Base-by-base conservation (phyloP, 345 rosid genomes). In the Sapria himalayana region DNA sequence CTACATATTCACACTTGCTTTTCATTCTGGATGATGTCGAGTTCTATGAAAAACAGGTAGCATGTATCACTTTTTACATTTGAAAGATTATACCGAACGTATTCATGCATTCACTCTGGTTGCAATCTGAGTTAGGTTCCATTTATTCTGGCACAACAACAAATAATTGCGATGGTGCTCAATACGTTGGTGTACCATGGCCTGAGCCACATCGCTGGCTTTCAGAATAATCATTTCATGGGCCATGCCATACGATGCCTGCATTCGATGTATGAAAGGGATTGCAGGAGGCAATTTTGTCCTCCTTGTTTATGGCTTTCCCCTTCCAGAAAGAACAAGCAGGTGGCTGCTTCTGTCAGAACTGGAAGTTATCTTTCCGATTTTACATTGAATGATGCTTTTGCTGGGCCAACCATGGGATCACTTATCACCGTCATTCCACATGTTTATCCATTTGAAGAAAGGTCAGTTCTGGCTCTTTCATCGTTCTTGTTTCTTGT, bases 11-110 rank as follows among this genome's bases (percentile, higher is more conserved):
- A 1, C 97, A 86, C 60, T 58, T 86, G 61, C 78, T 86, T 31
- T 63, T 86, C 51, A 85, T 86, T 55, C 97, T 86, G 54, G 97
- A 86, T 72, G 97, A 86, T 80, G 70, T 81, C 47, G 93, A 86
- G 57, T 86, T 86, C 62, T 86, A 81, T 55, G 94, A 86, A 65
- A 81, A 72, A 58, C 97, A 86, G 94, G 97, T 78, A 74, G 53
- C 31, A 32, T 33, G 18, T n/a, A n/a, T n/a, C n/a, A n/a, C n/a
- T n/a, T n/a, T n/a, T n/a, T n/a, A n/a, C n/a, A n/a, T n/a, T n/a
- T n/a, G n/a, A n/a, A n/a, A n/a, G n/a, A n/a, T n/a, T n/a, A n/a
- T n/a, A n/a, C n/a, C n/a, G n/a, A n/a, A n/a, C n/a, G n/a, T n/a
- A n/a, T n/a, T n/a, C n/a, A n/a, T n/a, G n/a, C n/a, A n/a, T n/a